Base-by-base conservation (phyloP, 164 flowering plant species). In the Magnolia kwangsiensis region DNA sequence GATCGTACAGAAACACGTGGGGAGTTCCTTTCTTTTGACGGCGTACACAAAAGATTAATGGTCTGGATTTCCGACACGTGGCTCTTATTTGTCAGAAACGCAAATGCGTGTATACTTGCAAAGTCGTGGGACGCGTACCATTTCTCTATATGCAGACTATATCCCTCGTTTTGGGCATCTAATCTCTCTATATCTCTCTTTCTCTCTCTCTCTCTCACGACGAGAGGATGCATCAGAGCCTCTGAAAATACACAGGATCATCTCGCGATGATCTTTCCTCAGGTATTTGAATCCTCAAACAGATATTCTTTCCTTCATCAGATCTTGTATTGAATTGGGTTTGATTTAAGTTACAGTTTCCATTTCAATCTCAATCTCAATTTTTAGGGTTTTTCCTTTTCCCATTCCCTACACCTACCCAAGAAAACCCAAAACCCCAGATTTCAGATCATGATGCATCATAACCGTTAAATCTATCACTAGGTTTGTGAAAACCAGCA, bases 371-470 rank as follows among this genome's bases (percentile, higher is more conserved):
- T 19, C 5, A 7, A 20, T 65, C 11, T 65, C 68, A 13, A 20
- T 65, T 65, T 65, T 3, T 65, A 65, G 68, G 68, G 9, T 2
- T 65, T 65, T 9, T 21, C 29, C 29, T 13, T 24, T 8, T 11
- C 16, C 19, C 68, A 24, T 24, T 55, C 61, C 18, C 18, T 16
- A 55, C 61, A 16, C 61, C 61, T 10, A 16, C 61, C 18, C 18
- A 55, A 55, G 68, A 24, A 21, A 65, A 65, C 27, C 68, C 68
- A 65, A 65, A 65, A 24, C 68, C 68, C 68, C 23, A 65, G 68
- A 10, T 7, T 20, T 11, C 11, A 10, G 61, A 65, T 10, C 2
- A 65, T 23, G 27, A 65, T 8, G 37, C 11, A 8, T 21, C 19
- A 23, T 20, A 24, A 20, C 13, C 37, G 68, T 65, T 3, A 23